Conservation (phyloP, 129 eudicot genomes). For the Lonicera japonica region DNA sequence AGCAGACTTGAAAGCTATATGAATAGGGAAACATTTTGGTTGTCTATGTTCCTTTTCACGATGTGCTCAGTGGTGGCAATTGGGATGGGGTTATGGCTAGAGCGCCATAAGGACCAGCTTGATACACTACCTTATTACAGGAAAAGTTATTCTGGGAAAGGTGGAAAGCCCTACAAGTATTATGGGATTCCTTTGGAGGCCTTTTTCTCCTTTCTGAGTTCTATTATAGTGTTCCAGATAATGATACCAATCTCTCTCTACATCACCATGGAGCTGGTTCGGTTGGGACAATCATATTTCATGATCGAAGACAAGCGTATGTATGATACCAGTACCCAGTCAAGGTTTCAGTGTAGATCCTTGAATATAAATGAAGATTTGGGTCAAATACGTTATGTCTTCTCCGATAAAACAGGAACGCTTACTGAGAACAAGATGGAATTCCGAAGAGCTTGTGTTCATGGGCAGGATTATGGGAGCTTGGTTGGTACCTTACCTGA, state of each 20-base stretch:
- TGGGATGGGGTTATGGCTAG: slow-evolving; percentile 74
- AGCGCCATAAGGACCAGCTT: slow-evolving; percentile 47
- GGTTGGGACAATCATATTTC: slow-evolving; percentile 92
- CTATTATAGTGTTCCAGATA: slow-evolving; percentile 87
- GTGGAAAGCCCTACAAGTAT: slow-evolving; percentile 61
- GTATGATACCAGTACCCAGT: slow-evolving; percentile 51
- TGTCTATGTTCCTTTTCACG: slow-evolving; percentile 63
- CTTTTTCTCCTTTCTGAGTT: slow-evolving; percentile 79
- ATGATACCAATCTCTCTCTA: slow-evolving; percentile 93
- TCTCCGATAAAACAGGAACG: slow-evolving; percentile 93
- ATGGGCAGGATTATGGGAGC: slow-evolving; percentile 51
- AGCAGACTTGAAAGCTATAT: slow-evolving; percentile 77
- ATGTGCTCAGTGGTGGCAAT: slow-evolving; percentile 74
- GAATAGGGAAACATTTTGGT: slow-evolving; percentile 81
- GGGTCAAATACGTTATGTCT: slow-evolving; percentile 90
- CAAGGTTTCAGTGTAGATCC: slow-evolving; percentile 92
- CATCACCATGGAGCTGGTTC: slow-evolving; percentile 93
- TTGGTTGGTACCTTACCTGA: slow-evolving; percentile 26
- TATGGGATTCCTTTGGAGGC: slow-evolving; percentile 90
- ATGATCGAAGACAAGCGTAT: slow-evolving; percentile 86
- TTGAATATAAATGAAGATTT: slow-evolving; percentile 95
- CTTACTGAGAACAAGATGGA: slow-evolving; percentile 97
- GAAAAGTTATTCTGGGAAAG: slow-evolving; percentile 44
- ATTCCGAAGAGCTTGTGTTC: slow-evolving; percentile 64
- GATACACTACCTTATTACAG: slow-evolving; percentile 76